Base-by-base conservation (phyloP, 441 rosid species). In the Geranium incanum region DNA sequence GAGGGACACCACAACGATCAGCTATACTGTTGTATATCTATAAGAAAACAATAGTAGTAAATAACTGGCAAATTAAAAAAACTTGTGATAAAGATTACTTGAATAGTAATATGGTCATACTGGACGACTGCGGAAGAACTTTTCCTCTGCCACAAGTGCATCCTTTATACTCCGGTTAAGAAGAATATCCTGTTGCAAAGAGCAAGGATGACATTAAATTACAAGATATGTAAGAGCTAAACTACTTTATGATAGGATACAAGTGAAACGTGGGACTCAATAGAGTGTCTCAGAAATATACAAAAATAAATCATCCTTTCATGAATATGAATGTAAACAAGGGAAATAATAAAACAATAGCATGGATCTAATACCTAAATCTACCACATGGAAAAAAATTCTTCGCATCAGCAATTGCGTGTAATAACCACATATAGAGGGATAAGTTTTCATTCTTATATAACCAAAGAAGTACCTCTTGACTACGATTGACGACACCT, bases 1-100 rank as follows among this genome's bases (percentile, higher is more conserved):
- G 95, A 74, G 99, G 95, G 75, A 92, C 83, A 38, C 99, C 97
- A 87, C 95, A 87, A 13, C 91, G 91, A 83, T 92, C 99, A 36
- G 86, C 84, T 33, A 94, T 80, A 81, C 89, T 86, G 75, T 78
- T 89, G 84, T 94, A 94, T 69, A 84, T 91, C 99, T 94, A 67
- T n/a, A 39, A n/a, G 63, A 57, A 6, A 57, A 16, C 63, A 57
- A 19, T 16, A 16, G 7, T 57, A 57, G 23, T 57, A 16, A 57
- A 57, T 57, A 16, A 57, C 18, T 57, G 18, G 23, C 1, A 4
- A 16, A 57, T 4, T n/a, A n/a, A 16, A 57, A 57, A 16, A 16
- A 57, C 19, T 2, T 4, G 23, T 52, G 38, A 75, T 36, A 38
- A 70, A 63, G 74, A 71, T 12, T 28, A n/a, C 33, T n/a, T 50